Evolutionary conservation across 345 rosid species (phyloP), one percentile per base, ranked within the genome.

Genomic region (Lepidium aucheri): DNA sequence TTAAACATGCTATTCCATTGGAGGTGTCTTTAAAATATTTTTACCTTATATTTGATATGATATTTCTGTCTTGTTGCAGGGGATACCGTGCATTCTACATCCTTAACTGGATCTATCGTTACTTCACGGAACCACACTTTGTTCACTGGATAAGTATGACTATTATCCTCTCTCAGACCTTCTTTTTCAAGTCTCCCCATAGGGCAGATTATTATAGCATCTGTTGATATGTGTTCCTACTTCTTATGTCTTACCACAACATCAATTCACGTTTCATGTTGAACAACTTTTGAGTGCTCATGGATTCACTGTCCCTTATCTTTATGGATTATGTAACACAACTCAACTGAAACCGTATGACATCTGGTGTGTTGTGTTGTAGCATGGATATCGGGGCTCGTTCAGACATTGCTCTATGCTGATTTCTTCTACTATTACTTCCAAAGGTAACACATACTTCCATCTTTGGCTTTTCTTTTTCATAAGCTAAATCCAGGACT

Each of bases 341-440:
- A 8, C 9, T 30, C 13, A 15, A 32, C 22, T 53, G 13, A 18
- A 46, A 14, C 30, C 3, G 7, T 28, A 7, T 28, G 32, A 28
- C 32, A 28, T 28, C 32, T 28, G 7, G 5, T 14, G 1, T 51
- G 17, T n/a, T 51, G 56, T 52, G 39, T 52, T 65, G 79, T 89
- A 89, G 96, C 93, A 63, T 92, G 98, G 95, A 83, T 87, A 58
- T 58, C 96, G 7, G 96, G 91, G 51, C 43, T 83, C 28, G 81
- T 87, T 6, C 96, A 89, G 53, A 84, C 95, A 55, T 36, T 81
- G 77, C 75, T 89, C 8, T 86, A 87, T 39, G 91, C 86, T 1
- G 95, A 92, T 69, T 89, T 89, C 80, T 92, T 87, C 78, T 89
- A 87, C 54, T 89, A 87, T 28, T 87, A 89, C 59, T 82, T 87